Base-by-base conservation (phyloP, 2,329 filamentous ascomycete genomes). In the Diaporthe sp. region DNA sequence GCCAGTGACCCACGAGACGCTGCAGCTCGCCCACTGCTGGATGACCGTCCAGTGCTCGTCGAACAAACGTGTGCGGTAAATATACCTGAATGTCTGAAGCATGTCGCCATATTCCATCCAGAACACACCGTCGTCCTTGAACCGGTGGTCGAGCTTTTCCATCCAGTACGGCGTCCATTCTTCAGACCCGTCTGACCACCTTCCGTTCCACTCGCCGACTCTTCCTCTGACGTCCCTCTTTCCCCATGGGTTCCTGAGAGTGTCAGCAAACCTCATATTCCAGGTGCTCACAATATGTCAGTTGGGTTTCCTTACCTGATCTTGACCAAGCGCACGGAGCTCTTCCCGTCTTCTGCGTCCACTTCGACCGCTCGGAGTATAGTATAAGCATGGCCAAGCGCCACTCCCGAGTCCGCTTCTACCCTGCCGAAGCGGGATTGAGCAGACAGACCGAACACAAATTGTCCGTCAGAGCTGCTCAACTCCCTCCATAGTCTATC, bases 101-200 rank as follows among this genome's bases (percentile, higher is more conserved):
- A 88, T 82, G 76, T 88, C 86, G 37, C 82, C 79, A 77, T 84
- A 87, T 6, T 84, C 81, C 83, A 87, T 88, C 86, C 86, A 87
- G 77, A 87, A 87, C 28, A 84, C 85, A 22, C 92, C 92, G 78
- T 94, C 92, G 78, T 94, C 91, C 25, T 92, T 92, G 78, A 94
- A 94, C 68, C 88, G 89, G 81, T 94, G 91, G 39, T 88, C 86
- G 3, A 94, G 85, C 77, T 90, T 90, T 76, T 89, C 84, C 85
- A 95, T 92, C 92, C 93, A 94, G 79, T 94, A 90, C 0, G 92
- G 86, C 1, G 92, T 94, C 93, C 93, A 95, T 81, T 94, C 90
- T 78, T 92, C 91, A 7, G 91, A 93, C 0, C 93, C 93, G 80
- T 95, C 93, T 51, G 90, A 91, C 93, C 93, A 95, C 6, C 92